Conservation (phyloP, 2,329 filamentous ascomycete genomes). For the Celoporthe dispersa region DNA sequence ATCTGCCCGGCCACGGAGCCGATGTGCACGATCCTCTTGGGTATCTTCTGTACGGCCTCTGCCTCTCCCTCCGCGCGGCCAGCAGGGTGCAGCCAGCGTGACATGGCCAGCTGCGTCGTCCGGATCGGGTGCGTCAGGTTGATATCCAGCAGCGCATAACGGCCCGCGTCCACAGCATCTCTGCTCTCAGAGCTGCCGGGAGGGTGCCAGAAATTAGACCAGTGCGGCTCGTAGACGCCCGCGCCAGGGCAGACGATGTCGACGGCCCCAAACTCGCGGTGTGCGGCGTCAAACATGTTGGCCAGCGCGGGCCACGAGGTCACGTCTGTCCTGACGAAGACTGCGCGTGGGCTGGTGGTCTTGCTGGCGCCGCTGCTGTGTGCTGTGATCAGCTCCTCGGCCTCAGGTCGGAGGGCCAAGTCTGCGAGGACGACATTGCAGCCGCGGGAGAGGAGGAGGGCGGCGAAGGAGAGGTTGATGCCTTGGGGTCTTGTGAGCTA, state of each 20-base stretch:
- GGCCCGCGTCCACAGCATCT: slow-evolving; percentile 37
- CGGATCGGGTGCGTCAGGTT: slow-evolving; percentile 49
- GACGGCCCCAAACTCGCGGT: slow-evolving; percentile 43
- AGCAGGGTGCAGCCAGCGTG: slow-evolving; percentile 42
- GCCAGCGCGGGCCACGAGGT: slow-evolving; percentile 46
- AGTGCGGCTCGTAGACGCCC: slow-evolving; percentile 51
- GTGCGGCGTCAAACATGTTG: slow-evolving; percentile 41
- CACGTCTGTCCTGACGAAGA: slow-evolving; percentile 52
- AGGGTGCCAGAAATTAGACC: slow-evolving; percentile 48
- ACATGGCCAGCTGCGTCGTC: slow-evolving; percentile 45
- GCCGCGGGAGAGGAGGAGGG: slow-evolving; percentile 44
- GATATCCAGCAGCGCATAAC: slow-evolving; percentile 45
- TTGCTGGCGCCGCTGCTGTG: slow-evolving; percentile 30
- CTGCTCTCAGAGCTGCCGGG: slow-evolving; percentile 42
- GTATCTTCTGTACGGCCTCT: slow-evolving; percentile 30
- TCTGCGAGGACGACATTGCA: slow-evolving; percentile 54
- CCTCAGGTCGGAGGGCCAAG: slow-evolving; percentile 47
- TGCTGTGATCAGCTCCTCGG: slow-evolving; percentile 39
- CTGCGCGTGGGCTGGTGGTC: slow-evolving; percentile 35
- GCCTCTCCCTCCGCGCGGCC: too few species aligned
- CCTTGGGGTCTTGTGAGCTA: slow-evolving; percentile 34
- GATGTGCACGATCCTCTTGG: slow-evolving; percentile 45
- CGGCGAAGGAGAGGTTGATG: slow-evolving; percentile 50
- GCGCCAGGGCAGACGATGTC: slow-evolving; percentile 52
- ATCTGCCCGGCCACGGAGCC: slow-evolving; percentile 44